Percentiles rank a stretch among this genome's conserved stretches.
Evolutionary conservation across 371 early-diverging fungal species (phyloP).

Genomic region (Syncephalastrum monosporum): DNA sequence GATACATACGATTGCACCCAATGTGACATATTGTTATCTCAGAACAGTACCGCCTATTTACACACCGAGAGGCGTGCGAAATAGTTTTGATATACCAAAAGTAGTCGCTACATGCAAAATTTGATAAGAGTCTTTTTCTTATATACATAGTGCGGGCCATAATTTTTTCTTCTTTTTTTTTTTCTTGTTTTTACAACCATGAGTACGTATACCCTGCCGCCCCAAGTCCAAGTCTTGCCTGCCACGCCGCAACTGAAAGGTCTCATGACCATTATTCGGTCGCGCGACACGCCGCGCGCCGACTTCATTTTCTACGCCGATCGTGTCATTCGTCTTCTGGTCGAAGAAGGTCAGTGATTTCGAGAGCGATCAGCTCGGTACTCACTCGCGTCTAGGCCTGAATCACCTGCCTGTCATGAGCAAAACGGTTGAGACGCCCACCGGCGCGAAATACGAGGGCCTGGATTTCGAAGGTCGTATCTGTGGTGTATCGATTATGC

Average conservation of each 20-base stretch:
- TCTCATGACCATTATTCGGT: conserved; percentile 84
- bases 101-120: too few relatives aligned
- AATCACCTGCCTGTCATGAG: conserved; percentile 88
- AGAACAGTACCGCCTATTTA: too few relatives aligned
- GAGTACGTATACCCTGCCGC: conserved; percentile 43
- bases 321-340: conserved; percentile 87
- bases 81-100: too few relatives aligned
- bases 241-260: conserved; percentile 81
- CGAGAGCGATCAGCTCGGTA: neutral
- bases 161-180: conserved; percentile 9
- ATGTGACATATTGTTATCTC: too few relatives aligned
- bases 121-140: too few relatives aligned
- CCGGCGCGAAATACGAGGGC: conserved; percentile 71
- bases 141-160: too few relatives aligned
- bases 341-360: conserved; percentile 74
- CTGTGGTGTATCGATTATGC: conserved; percentile 95
- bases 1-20: too few relatives aligned
- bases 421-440: conserved; percentile 78
- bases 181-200: conserved; percentile 3
- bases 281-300: conserved; percentile 73
- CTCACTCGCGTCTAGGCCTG: conserved; percentile 52
- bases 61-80: too few relatives aligned
- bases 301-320: conserved; percentile 95
- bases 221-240: conserved; percentile 68
- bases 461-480: conserved; percentile 84